Percentiles rank a stretch among this genome's conserved stretches.
Conservation (phyloP, 2,329 filamentous ascomycete species). For the Madurella mycetomatis region DNA sequence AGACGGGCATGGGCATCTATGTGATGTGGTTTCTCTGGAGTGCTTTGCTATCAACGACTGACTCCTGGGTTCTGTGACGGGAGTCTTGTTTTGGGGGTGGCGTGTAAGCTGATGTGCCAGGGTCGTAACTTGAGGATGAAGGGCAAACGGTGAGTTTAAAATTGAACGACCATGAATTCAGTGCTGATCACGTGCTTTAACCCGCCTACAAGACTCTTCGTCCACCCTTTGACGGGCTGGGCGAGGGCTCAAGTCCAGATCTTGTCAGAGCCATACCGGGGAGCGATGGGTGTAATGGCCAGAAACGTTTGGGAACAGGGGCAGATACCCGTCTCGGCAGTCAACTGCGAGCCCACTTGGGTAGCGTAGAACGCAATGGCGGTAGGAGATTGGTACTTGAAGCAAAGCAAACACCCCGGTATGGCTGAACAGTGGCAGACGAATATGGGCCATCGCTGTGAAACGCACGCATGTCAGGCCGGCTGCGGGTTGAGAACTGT, state of each 20-base stretch:
- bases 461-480: background rate
- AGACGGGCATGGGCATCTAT: background rate
- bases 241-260: background rate
- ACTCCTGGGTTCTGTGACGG: background rate
- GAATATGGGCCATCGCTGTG: background rate
- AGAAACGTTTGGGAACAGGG: background rate
- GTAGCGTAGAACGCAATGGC: background rate
- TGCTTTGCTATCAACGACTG: too few relatives aligned
- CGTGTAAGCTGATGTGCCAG: background rate
- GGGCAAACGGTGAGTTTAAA: background rate
- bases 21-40: background rate
- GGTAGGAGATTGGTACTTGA: background rate
- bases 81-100: background rate
- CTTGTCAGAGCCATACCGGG: background rate
- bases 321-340: background rate
- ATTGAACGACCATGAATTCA: background rate
- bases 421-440: background rate
- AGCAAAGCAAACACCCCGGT: background rate
- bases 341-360: slow-evolving; percentile 5
- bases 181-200: slow-evolving; percentile 7
- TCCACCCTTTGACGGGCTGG: background rate
- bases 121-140: background rate
- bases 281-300: background rate
- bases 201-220: background rate
- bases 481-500: slow-evolving; percentile 8